phyloP scores from a whole-genome alignment of 1,139 yeast species.

The Geotrichum reessii region DNA sequence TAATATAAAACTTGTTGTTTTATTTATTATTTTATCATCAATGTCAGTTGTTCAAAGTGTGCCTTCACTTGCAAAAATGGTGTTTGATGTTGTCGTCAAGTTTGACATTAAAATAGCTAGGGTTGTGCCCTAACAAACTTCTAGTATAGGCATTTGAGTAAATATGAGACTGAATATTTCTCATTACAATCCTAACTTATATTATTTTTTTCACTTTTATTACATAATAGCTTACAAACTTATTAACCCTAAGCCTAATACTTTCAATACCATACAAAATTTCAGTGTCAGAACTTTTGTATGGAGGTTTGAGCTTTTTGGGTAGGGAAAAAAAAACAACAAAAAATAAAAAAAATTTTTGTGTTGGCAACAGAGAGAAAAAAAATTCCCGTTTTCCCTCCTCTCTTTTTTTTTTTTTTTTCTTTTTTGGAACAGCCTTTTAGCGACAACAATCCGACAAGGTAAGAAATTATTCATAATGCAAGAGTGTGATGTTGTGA shows the following conservation, averaged over 20 bases:
- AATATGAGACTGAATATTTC: neutral
- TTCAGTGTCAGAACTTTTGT: neutral
- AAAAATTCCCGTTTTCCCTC: neutral
- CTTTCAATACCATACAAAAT: neutral
- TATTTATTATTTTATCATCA: too few relatives aligned
- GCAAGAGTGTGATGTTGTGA: neutral
- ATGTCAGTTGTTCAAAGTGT: too few relatives aligned
- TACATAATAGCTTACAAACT: neutral
- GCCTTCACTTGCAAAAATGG: too few relatives aligned
- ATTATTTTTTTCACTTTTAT: too few relatives aligned
- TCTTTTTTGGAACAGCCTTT: conserved; percentile 10
- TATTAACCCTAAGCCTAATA: neutral
- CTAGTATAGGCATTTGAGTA: neutral
- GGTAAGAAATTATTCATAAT: conserved; percentile 3
- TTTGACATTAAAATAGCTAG: neutral
- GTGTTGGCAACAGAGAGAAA: neutral
- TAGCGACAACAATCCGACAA: conserved; percentile 16
- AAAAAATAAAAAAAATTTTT: too few relatives aligned
- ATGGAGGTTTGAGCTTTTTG: neutral
- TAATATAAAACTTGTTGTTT: too few relatives aligned
- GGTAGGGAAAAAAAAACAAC: neutral
- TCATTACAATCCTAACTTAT: too few relatives aligned
- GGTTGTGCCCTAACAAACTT: neutral
- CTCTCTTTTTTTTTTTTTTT: conserved; percentile 11
- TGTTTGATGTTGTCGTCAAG: neutral